Evolutionary conservation across 2,329 filamentous ascomycete genomes (phyloP), one percentile per base, ranked within the genome.

Genomic region (Hysterium pulicare): DNA sequence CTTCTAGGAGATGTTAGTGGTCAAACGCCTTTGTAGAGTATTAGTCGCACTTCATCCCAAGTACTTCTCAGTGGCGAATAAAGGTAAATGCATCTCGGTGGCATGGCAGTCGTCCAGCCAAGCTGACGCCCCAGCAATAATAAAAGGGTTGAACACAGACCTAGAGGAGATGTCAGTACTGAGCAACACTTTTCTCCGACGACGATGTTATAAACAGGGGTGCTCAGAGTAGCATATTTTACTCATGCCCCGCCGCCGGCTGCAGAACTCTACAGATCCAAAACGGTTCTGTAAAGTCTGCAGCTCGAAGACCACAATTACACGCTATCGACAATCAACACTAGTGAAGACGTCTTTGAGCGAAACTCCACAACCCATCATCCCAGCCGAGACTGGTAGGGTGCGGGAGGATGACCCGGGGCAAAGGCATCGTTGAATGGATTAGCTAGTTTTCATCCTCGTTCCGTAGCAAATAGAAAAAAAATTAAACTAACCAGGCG

Each of bases 351-450:
- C 51, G 50, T 51, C 55, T 58, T 54, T 61, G n/a, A 61, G 56
- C 64, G 64, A 71, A 80, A 86, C 84, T 87, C 81, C 83, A 87
- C 84, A 83, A 87, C 84, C 77, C 64, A 69, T 87, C 84, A 75
- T 87, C 69, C 72, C 76, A 69, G 60, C 61, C 67, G 57, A 66
- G 45, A 47, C 65, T 53, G 59, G 81, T 88, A 72, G 65, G 79
- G 83, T 86, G 81, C 67, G 83, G 79, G 77, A 87, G 85, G 72
- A 79, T 81, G 78, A 79, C 82, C 85, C 74, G 83, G 83, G 65
- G 71, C 70, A 68, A 57, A 77, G 74, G 77, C 41, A 19, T 79
- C 75, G 66, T 79, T 76, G 76, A 79, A 79, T 79, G 76, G 76
- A 79, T 79, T 75, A 73, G 78, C 76, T 78, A 65, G 26, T 72